Evolutionary conservation across 768 basidiomycete species (phyloP), one percentile per base, ranked within the genome.

Genomic region (Russula ochroleuca): DNA sequence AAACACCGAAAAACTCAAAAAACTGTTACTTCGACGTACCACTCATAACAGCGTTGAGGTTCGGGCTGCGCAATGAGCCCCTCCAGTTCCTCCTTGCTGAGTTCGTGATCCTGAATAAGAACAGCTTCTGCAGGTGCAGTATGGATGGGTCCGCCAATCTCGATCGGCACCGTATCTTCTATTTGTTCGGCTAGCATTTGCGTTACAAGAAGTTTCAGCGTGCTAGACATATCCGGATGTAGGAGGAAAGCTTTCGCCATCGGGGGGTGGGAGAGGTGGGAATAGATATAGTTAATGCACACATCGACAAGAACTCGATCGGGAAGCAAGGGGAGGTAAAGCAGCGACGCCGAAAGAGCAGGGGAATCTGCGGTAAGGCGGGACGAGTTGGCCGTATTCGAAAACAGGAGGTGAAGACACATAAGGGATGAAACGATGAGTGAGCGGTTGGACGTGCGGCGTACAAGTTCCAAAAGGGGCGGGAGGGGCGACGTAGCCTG

Each of bases 11-110:
- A 28, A 38, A 17, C 31, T 3, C 38, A 21, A 48, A 3, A 40
- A 19, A 41, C 38, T 37, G 19, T 48, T 40, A 3, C 43, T n/a
- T 37, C 54, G 50, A 70, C 80, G 47, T 70, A 90, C 92, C 92
- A 94, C 70, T 92, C 88, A 69, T 85, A 89, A 71, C 89, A 93
- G 13, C 92, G 80, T 64, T 88, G 81, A 14, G 92, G 92, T 69
- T 94, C 92, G 43, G 80, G 76, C 68, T 83, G 78, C 11, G 77
- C 71, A 19, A 89, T 65, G 33, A 93, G 72, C 9, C 66, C 72
- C 5, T 87, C 83, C 59, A 90, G 73, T 67, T 92, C 91, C 67
- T 88, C 88, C 66, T 80, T 77, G 2, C 85, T 85, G 28, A 93
- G 77, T 67, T 90, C 86, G 68, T 88, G 87, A 67, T 83, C 80